Base-by-base conservation (phyloP, 306 rosid species). In the Senna tora region DNA sequence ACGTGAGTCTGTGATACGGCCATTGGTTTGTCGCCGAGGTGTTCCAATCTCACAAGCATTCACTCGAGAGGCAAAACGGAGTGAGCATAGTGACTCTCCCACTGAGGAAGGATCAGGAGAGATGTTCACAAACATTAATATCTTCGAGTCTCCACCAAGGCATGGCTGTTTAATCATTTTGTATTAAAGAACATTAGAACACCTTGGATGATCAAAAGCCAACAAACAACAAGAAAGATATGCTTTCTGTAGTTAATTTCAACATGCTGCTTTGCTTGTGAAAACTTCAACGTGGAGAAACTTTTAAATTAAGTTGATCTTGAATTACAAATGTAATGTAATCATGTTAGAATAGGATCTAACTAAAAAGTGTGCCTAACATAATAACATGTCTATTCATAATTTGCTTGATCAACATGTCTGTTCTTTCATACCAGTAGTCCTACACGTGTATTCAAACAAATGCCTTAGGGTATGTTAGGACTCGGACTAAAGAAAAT, bases 41-140 rank as follows among this genome's bases (percentile, higher is more conserved):
- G 87, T 78, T 63, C 99, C 99, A 15, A 94, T 91, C 80, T 94
- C 97, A 10, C 99, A 94, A 38, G 99, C 97, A 36, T 94, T 94
- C 0, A 94, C 99, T 36, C 99, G 89, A 13, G 97, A 86, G 36
- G 99, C 97, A 28, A 94, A 94, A 54, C 99, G 90, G 67, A 94
- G 97, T 22, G 99, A 91, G 85, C 97, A 94, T 16, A 94, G 92
- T 20, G 97, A 94, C 79, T 91, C 99, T 7, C 84, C 89, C 10
- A 77, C 87, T 0, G 97, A 91, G 72, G 89, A 81, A 52, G 90
- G 61, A 7, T 95, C 96, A 0, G 99, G 97, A 72, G 99, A 90
- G 71, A 91, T 82, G 85, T 95, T 95, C 49, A 88, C 99, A 67
- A 95, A 81, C 99, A 91, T 95, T 80, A 95, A 75, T 28, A 96